Evolutionary conservation across 1,284 basidiomycete species (phyloP).

Genomic region (Phellopilus nigrolimitatus): DNA sequence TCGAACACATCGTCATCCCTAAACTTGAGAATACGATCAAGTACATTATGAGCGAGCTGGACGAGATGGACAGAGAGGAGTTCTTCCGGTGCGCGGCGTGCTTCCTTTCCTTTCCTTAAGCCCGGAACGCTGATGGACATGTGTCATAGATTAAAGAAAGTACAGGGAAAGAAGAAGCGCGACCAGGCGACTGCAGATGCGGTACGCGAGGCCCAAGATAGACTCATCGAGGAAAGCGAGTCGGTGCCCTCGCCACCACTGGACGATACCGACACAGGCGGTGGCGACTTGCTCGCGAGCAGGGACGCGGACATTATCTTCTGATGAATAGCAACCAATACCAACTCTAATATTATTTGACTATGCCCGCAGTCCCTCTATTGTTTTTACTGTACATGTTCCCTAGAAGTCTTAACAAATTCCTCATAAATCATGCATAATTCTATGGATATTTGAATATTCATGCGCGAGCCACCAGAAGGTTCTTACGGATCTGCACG

Average conservation of each 20-base stretch:
- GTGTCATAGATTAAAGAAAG: conserved; percentile 88
- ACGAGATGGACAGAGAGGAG: conserved; percentile 97
- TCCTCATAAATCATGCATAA: background rate
- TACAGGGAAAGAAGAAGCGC: conserved; percentile 96
- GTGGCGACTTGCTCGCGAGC: conserved; percentile 65
- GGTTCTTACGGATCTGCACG: conserved; percentile 27
- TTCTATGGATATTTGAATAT: background rate
- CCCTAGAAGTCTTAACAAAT: background rate
- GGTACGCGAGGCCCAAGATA: conserved; percentile 26
- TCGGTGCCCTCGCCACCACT: conserved; percentile 23
- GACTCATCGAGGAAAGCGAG: conserved; percentile 17
- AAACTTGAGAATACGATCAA: conserved; percentile 96
- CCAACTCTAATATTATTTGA: background rate
- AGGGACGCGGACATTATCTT: conserved; percentile 94
- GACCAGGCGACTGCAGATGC: conserved; percentile 55
- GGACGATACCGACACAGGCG: conserved; percentile 29
- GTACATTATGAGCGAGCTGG: conserved; percentile 92
- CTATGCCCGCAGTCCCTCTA: background rate
- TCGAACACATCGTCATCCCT: conserved; percentile 97
- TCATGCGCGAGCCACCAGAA: conserved; percentile 11
- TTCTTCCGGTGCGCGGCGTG: conserved; percentile 80
- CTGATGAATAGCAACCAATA: conserved; percentile 34
- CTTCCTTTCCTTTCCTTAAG: conserved; percentile 21
- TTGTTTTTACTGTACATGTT: too few species aligned
- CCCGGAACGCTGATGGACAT: too few species aligned